Evolutionary conservation across 148 eudicot species (phyloP), one percentile per base, ranked within the genome.

Genomic region (Chenopodium album): DNA sequence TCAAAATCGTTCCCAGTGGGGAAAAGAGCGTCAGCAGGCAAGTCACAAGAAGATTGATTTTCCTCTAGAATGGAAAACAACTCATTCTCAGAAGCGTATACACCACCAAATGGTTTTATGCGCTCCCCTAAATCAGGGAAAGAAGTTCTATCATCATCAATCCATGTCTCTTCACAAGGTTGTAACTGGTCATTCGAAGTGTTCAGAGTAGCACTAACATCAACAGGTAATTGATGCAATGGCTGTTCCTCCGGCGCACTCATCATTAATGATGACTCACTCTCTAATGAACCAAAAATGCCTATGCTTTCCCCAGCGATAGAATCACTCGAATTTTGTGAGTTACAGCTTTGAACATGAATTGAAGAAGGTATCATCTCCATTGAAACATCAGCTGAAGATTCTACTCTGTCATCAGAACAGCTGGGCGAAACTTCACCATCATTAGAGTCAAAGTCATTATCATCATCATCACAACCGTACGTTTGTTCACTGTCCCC

Each of bases 381-480:
- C 16, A 46, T n/a, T 46, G 62, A 28, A 67, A 75, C 80, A 31
- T 80, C 68, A 0, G 32, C 28, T 14, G 74, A 2, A 71, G 79
- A 70, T 48, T 52, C 56, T n/a, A 64, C 19, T 41, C 37, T 46
- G 44, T 78, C 74, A 46, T 79, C 76, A 48, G 41, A 29, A 29
- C 17, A 26, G 20, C 4, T 29, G 22, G 23, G 73, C 56, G 28
- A 60, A 52, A 70, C 80, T 47, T 83, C 82, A 65, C 60, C 80
- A 69, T 44, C 68, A 37, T 60, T 72, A 4, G 64, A 29, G 34
- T 77, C 87, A 75, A 56, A 60, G 29, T 77, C 84, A 29, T 77
- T 84, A 78, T 83, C 88, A 62, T 87, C 90, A 79, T 87, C 84
- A 59, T 81, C 85, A 7, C 66, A n/a, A 62, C n/a, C 76, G 60